Evolutionary conservation across 179 eudicot genomes (phyloP).

Genomic region (Spinacia oleracea): DNA sequence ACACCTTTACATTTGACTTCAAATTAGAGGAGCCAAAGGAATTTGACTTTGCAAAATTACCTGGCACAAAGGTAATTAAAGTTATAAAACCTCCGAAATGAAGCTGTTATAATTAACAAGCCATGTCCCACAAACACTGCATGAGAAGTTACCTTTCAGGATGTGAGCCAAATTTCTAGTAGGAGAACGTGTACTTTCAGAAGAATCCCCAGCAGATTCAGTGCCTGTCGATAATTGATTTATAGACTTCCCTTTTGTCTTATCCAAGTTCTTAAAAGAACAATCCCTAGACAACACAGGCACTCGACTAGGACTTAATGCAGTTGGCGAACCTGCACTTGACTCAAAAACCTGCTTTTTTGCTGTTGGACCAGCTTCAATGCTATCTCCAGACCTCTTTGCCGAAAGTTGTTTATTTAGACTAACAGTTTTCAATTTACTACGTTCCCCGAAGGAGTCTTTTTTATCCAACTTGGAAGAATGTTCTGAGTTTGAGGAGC

Average conservation of each 20-base stretch:
- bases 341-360: slow-evolving; percentile 66
- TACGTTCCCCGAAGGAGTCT: slow-evolving; percentile 36
- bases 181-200: slow-evolving; percentile 50
- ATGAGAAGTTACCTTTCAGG: slow-evolving; percentile 34
- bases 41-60: slow-evolving; percentile 66
- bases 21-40: slow-evolving; percentile 61
- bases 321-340: slow-evolving; percentile 44
- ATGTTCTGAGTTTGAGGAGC: slow-evolving; percentile 27
- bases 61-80: slow-evolving; percentile 40
- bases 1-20: slow-evolving; percentile 60
- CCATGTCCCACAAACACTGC: slow-evolving; percentile 5
- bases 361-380: slow-evolving; percentile 51
- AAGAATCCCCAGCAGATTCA: slow-evolving; percentile 32
- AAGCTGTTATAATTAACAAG: slow-evolving; percentile 5
- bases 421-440: slow-evolving; percentile 35
- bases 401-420: slow-evolving; percentile 34
- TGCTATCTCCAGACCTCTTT: slow-evolving; percentile 56
- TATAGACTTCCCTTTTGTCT: slow-evolving; percentile 46
- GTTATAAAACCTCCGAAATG: slow-evolving; percentile 6
- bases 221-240: slow-evolving; percentile 40
- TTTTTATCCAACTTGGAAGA: slow-evolving; percentile 36
- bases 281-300: slow-evolving; percentile 51
- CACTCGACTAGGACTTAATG: slow-evolving; percentile 40
- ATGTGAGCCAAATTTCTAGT: slow-evolving; percentile 28
- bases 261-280: slow-evolving; percentile 51